These are phyloP conservation scores for Trypanosoma melophagium DNA, from an alignment of 208 protist genomes.

Conservation along the genomic window DNA sequence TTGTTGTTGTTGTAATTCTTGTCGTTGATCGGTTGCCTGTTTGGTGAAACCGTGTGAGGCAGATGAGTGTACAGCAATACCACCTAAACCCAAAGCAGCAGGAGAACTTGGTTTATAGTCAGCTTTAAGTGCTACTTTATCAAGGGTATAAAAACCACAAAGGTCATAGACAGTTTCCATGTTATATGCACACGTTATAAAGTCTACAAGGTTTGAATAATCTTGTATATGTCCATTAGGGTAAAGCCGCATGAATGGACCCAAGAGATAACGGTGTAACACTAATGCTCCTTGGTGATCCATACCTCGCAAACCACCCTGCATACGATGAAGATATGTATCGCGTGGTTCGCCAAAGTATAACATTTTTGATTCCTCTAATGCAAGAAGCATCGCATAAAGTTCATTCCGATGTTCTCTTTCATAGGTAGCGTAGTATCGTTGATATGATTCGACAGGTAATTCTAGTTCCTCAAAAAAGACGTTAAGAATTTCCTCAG, in stretches of 20 bases:
- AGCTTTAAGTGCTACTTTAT: conserved; percentile 70
- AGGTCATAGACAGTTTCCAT: conserved; percentile 93
- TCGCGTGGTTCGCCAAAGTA: conserved; percentile 77
- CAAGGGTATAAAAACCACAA: conserved; percentile 82
- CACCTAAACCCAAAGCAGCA: conserved; percentile 79
- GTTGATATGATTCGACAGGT: conserved; percentile 54
- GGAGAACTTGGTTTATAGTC: conserved; percentile 80
- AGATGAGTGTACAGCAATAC: conserved; percentile 70
- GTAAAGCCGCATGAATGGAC: conserved; percentile 82
- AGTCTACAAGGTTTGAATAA: conserved; percentile 89
- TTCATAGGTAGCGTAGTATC: conserved; percentile 52
- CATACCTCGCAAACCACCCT: conserved; percentile 80
- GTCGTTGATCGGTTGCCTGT: conserved; percentile 10
- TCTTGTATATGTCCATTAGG: conserved; percentile 88
- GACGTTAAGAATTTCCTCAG: conserved; percentile 49
- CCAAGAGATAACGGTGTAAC: conserved; percentile 79
- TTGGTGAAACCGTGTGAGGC: conserved; percentile 50
- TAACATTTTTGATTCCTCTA: conserved; percentile 82
- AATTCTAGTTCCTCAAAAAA: conserved; percentile 64
- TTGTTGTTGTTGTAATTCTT: conserved; percentile 23
- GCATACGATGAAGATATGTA: conserved; percentile 81
- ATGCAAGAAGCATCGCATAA: conserved; percentile 71
- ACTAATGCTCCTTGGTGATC: conserved; percentile 87
- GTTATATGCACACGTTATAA: conserved; percentile 89
- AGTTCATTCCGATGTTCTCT: conserved; percentile 68